Percentiles rank a stretch among this genome's conserved stretches.
These are phyloP conservation scores for Bonia amplexicaulis DNA, from an alignment of 176 grass and related monocot genomes.

Conservation along the genomic window DNA sequence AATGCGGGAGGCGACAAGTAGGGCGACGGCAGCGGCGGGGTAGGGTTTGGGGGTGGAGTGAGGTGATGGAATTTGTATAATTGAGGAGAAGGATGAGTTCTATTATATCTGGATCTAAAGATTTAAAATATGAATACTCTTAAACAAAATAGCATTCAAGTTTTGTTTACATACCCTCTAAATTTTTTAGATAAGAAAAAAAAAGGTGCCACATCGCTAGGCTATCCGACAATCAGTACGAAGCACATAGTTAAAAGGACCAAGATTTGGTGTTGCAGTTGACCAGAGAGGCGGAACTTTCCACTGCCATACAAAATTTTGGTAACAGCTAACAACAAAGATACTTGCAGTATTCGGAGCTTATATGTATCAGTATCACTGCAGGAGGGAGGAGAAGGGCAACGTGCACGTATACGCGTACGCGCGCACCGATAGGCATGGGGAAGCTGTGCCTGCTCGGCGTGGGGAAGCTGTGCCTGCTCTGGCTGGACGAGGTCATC, in stretches of 20 bases:
- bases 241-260: neutral
- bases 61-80: too few species aligned
- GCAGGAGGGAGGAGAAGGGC: neutral
- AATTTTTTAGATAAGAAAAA: too few species aligned
- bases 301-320: neutral
- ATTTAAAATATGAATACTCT: too few species aligned
- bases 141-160: too few species aligned
- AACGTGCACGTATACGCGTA: neutral
- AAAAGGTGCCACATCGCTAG: too few species aligned
- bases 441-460: constrained; percentile 5
- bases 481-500: constrained; percentile 26
- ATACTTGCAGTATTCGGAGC: neutral
- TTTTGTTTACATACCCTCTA: too few species aligned
- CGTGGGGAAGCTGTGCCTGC: constrained; percentile 21
- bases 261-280: neutral
- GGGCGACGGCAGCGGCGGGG: too few species aligned
- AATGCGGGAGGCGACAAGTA: too few species aligned
- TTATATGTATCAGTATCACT: neutral
- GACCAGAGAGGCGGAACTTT: neutral
- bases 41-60: too few species aligned
- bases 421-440: neutral
- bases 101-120: too few species aligned
- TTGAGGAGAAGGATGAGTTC: too few species aligned
- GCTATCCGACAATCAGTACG: too few species aligned
- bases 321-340: neutral